A percentile compares a stretch with the other conserved stretches of the same genome.
Evolutionary conservation across 805 yeast genomes (phyloP).

Genomic region (Saccharomycodes ludwigii): DNA sequence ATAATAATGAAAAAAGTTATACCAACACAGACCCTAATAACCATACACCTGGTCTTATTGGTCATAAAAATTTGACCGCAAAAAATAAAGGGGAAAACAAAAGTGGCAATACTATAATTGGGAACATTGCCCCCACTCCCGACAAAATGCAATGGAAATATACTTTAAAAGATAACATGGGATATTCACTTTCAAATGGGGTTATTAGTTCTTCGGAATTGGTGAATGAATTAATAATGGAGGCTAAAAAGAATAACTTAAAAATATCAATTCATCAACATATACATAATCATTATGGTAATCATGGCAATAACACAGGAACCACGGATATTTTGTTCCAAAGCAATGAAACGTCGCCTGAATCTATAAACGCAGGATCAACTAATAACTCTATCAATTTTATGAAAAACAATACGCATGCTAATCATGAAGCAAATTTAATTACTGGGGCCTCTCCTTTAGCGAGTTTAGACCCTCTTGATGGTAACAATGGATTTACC

Average conservation of each 20-base stretch:
- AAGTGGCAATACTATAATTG: too few species aligned
- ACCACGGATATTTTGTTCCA: too few species aligned
- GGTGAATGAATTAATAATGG: constrained; percentile 44
- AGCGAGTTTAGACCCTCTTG: not conserved
- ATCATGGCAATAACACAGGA: constrained; percentile 20
- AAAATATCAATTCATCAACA: constrained; percentile 74
- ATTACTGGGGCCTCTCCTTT: not conserved
- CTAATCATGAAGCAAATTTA: constrained; percentile 7
- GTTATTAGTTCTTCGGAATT: constrained; percentile 38
- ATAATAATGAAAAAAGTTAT: too few species aligned
- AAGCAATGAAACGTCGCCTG: constrained; percentile 14
- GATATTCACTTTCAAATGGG: constrained; percentile 37
- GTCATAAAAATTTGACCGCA: too few species aligned
- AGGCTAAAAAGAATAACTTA: constrained; percentile 46
- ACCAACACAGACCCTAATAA: too few species aligned
- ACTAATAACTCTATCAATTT: constrained; percentile 6
- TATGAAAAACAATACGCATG: not conserved
- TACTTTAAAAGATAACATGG: constrained; percentile 34
- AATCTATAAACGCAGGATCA: constrained; percentile 12
- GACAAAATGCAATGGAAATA: constrained; percentile 57
- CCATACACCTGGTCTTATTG: too few species aligned
- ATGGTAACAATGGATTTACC: too few species aligned
- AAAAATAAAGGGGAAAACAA: too few species aligned
- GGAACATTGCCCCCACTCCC: too few species aligned
- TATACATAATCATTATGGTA: constrained; percentile 64